A percentile compares a stretch with the other conserved stretches of the same genome.
Evolutionary conservation across 805 yeast species (phyloP).

Genomic region (Cyberlindnera misumaiensis): DNA sequence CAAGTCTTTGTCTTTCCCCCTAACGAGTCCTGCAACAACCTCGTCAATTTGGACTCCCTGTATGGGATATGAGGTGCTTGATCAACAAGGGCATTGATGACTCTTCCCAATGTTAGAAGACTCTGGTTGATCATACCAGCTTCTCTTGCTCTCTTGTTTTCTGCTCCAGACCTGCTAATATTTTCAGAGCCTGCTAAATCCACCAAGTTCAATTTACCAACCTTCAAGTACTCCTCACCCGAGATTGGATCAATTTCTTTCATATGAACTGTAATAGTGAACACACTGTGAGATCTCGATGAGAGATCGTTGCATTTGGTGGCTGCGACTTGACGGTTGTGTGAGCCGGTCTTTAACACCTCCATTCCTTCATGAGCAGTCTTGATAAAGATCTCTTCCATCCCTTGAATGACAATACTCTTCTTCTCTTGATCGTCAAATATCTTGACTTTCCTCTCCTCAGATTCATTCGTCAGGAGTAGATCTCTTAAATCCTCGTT

Average conservation of each 20-base stretch:
- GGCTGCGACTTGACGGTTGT: conserved; percentile 64
- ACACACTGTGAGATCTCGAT: conserved; percentile 75
- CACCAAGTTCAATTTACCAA: conserved; percentile 76
- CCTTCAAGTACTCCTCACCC: conserved; percentile 42
- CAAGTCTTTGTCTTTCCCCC: conserved; percentile 84
- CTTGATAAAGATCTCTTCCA: conserved; percentile 46
- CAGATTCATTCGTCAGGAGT: conserved; percentile 30
- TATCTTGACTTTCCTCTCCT: conserved; percentile 42
- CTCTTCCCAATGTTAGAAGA: conserved; percentile 77
- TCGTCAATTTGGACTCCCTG: conserved; percentile 74
- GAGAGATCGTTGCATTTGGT: conserved; percentile 74
- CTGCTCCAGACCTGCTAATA: conserved; percentile 77
- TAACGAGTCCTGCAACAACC: conserved; percentile 71
- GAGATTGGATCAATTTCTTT: conserved; percentile 41
- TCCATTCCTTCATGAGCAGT: conserved; percentile 45
- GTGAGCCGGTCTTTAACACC: conserved; percentile 49
- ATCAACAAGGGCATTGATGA: conserved; percentile 67
- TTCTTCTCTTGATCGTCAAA: conserved; percentile 41
- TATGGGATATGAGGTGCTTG: conserved; percentile 70
- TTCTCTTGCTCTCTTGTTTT: conserved; percentile 77
- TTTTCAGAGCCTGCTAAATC: conserved; percentile 94
- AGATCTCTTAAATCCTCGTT: conserved; percentile 76
- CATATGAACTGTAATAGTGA: conserved; percentile 58
- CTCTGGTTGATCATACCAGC: conserved; percentile 90
- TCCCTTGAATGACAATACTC: conserved; percentile 47